Evolutionary conservation across 805 yeast species (phyloP).

Genomic region (Kuraishia ogatae): DNA sequence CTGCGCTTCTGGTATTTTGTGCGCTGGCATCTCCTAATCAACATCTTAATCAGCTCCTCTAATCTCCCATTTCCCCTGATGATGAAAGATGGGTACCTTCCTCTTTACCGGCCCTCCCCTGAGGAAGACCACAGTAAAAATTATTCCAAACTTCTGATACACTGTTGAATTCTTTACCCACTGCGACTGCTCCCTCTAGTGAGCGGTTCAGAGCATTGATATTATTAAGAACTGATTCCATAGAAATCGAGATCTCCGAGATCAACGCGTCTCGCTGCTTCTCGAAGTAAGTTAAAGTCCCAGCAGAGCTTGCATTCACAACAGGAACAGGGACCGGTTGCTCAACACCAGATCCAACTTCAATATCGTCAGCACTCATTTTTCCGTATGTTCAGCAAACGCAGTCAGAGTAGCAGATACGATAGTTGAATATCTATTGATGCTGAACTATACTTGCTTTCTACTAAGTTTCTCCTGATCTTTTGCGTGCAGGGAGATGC

Average conservation of each 20-base stretch:
- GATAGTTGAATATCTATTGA: too few species aligned
- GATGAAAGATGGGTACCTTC: not conserved
- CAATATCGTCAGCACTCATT: not conserved
- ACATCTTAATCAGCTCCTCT: not conserved
- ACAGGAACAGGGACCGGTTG: not conserved
- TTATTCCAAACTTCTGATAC: constrained; percentile 64
- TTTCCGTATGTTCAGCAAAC: not conserved
- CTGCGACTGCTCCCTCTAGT: constrained; percentile 56
- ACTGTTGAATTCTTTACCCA: constrained; percentile 68
- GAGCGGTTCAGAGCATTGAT: constrained; percentile 60
- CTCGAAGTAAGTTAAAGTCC: constrained; percentile 32
- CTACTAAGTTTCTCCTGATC: too few species aligned
- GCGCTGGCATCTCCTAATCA: too few species aligned
- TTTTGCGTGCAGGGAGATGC: too few species aligned
- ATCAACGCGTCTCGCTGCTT: constrained; percentile 49
- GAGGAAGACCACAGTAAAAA: constrained; percentile 47
- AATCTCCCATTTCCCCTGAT: not conserved
- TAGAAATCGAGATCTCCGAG: constrained; percentile 45
- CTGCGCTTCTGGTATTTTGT: too few species aligned
- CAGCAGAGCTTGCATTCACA: not conserved
- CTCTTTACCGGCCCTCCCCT: constrained; percentile 5
- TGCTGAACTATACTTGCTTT: too few species aligned
- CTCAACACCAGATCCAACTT: not conserved
- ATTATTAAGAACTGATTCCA: constrained; percentile 59
- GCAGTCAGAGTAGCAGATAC: not conserved